Evolutionary conservation across 1,284 basidiomycete genomes (phyloP).

Genomic region (Mrakiaceae sp.): DNA sequence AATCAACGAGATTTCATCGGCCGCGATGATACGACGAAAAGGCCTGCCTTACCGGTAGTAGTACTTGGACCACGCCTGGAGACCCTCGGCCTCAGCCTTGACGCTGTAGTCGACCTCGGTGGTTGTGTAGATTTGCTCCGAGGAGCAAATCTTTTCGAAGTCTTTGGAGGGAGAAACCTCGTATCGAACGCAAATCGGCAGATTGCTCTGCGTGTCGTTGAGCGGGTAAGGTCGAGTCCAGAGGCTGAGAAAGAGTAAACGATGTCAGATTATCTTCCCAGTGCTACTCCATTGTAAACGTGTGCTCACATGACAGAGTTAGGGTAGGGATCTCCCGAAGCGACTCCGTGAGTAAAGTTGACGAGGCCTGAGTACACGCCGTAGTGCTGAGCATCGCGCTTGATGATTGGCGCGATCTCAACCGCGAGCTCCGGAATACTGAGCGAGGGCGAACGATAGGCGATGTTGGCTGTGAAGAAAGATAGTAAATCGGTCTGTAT

Average conservation of each 20-base stretch:
- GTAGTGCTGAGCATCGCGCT: no score
- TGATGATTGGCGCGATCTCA: constrained; percentile 9
- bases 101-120: constrained; percentile 55
- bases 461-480: constrained; percentile 20
- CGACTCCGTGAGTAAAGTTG: constrained; percentile 22
- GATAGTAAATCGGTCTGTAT: no score
- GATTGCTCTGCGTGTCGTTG: no score
- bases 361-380: constrained; percentile 20
- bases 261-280: not conserved
- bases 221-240: constrained; percentile 39
- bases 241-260: constrained; percentile 25
- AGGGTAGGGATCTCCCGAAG: constrained; percentile 49
- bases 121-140: constrained; percentile 47
- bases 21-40: not conserved
- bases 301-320: constrained; percentile 40
- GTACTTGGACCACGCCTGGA: constrained; percentile 48
- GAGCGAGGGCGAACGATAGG: constrained; percentile 25
- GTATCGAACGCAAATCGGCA: no score
- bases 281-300: no score
- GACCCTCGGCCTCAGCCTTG: constrained; percentile 49
- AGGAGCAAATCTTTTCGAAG: constrained; percentile 23
- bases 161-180: no score
- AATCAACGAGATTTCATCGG: no score
- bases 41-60: constrained; percentile 46
- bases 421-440: constrained; percentile 20